Conservation (phyloP, 495 filamentous ascomycete genomes). For the Annulohypoxylon moriforme region DNA sequence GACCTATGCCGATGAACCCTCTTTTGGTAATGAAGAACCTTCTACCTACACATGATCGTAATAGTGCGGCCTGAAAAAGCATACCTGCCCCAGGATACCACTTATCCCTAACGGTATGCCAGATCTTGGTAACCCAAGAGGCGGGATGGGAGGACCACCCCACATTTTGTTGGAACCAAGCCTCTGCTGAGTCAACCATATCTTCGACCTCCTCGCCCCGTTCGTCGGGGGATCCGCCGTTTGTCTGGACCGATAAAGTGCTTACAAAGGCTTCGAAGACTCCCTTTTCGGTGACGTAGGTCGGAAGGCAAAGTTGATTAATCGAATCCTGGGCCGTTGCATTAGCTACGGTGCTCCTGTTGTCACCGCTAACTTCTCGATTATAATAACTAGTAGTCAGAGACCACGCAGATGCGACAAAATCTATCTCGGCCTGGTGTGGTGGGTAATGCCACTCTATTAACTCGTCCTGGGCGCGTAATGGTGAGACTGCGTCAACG, state of each 20-base stretch:
- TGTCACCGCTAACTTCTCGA: neutral
- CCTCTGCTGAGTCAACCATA: conserved; percentile 3
- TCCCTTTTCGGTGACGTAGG: neutral
- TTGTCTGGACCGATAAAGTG: conserved; percentile 2
- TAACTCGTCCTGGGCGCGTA: neutral
- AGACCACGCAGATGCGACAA: conserved; percentile 6
- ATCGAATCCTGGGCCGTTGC: neutral
- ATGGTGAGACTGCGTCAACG: neutral
- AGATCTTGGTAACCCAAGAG: neutral
- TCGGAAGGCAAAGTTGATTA: neutral
- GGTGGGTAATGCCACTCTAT: conserved; percentile 16
- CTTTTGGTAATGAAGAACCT: conserved; percentile 2
- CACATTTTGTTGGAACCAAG: conserved; percentile 15
- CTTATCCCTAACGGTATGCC: conserved; percentile 8
- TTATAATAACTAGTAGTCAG: neutral
- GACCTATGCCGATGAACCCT: conserved; percentile 7
- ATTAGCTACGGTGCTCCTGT: neutral
- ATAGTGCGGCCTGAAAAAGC: neutral
- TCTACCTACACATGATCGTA: neutral
- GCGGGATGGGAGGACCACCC: conserved; percentile 6
- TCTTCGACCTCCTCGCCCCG: neutral
- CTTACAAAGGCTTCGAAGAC: conserved; percentile 1
- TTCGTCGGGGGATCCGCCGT: neutral
- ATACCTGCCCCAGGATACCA: conserved; percentile 7
- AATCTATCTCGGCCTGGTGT: neutral